Conservation (phyloP, 1,284 basidiomycete genomes). For the Pascua sp. region DNA sequence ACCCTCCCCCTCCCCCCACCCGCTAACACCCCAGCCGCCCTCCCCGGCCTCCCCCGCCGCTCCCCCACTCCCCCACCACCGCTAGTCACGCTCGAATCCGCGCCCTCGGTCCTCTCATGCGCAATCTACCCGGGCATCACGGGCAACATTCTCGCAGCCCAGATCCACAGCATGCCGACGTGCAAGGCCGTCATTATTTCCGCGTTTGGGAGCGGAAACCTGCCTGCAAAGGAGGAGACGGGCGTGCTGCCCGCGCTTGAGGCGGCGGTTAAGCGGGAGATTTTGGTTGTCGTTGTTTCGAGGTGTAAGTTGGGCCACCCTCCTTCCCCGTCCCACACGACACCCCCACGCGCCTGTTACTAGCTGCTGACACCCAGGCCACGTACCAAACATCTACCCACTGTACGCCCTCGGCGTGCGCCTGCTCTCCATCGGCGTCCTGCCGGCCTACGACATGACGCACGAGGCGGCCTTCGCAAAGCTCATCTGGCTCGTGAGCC, state of each 20-base stretch:
- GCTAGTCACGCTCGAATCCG: constrained; percentile 30
- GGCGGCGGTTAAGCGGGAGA: constrained; percentile 37
- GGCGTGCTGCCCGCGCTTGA: constrained; percentile 37
- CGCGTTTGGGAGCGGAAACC: constrained; percentile 43
- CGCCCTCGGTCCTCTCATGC: constrained; percentile 33
- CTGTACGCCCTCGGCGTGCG: constrained; percentile 44
- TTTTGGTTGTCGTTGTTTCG: constrained; percentile 45
- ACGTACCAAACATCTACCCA: constrained; percentile 45
- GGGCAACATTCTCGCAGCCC: constrained; percentile 38
- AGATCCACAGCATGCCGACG: constrained; percentile 40
- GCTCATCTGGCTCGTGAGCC: constrained; percentile 42
- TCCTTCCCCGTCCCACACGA: neutral
- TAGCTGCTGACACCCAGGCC: constrained; percentile 18
- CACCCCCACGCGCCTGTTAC: neutral
- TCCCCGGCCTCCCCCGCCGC: constrained; percentile 20
- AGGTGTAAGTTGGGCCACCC: constrained; percentile 30
- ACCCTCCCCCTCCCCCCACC: neutral
- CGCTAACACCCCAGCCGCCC: constrained; percentile 14
- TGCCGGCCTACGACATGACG: constrained; percentile 45
- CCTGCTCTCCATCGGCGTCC: constrained; percentile 36
- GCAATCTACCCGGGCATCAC: constrained; percentile 42
- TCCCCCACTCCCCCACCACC: constrained; percentile 22
- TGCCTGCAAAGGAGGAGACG: constrained; percentile 36
- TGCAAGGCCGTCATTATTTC: constrained; percentile 43
- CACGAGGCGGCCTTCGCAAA: constrained; percentile 49